Base-by-base conservation (phyloP, 306 rosid genomes). In the Urtica urens region DNA sequence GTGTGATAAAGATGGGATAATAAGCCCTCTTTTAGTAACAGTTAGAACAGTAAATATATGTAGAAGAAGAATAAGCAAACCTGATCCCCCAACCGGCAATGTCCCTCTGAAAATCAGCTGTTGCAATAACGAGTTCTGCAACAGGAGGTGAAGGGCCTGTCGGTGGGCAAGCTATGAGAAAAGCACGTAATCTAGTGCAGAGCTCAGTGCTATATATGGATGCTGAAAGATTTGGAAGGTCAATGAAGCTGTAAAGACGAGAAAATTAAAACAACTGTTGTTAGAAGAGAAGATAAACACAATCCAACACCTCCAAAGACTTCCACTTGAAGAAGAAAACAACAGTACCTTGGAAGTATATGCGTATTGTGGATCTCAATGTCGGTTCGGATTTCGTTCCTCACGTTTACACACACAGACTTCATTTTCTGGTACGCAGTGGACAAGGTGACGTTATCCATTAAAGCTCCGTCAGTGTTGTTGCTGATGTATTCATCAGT, bases 151-250 rank as follows among this genome's bases (percentile, higher is more conserved):
- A 73, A 38, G 94, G 99, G 51, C 93, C 78, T 0, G 78, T 19
- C 4, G 99, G 99, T 44, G 99, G 96, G 73, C 94, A 92, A 67
- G 99, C 84, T 62, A 79, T 75, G 53, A 92, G 96, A 76, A 92
- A 92, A 47, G 81, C 70, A 14, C 83, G 87, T 71, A 92, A 65
- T 63, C 96, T 79, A 66, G 55, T 70, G 77, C 83, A 71, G 37
- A 92, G 87, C 59, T 92, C 99, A 5, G 75, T 85, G 82, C 99
- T 92, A 68, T 82, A 82, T 74, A 92, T 92, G 51, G 96, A 79
- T 58, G 99, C 68, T 51, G 87, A 80, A 29, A 92, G 85, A 75
- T 79, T 83, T 65, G 99, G 96, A 18, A 92, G 93, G 75, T 92
- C 99, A 67, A 92, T 57, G 63, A 82, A 85, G 66, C 99, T 92